These are phyloP conservation scores for Pseudoneurospora amorphoporcata DNA, from an alignment of 495 filamentous ascomycete species.

Conservation along the genomic window DNA sequence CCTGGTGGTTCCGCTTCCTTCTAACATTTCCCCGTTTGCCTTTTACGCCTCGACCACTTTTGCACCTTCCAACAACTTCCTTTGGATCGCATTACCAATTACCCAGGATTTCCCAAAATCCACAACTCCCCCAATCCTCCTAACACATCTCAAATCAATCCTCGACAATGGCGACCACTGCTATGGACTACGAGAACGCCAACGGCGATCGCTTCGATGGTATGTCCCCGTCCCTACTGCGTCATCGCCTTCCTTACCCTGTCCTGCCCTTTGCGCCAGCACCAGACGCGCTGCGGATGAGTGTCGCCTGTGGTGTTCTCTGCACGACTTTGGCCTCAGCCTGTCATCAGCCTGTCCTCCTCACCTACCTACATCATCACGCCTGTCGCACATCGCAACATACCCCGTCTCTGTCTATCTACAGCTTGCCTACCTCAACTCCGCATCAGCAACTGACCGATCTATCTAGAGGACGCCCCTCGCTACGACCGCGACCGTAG, in stretches of 20 bases:
- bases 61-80: not conserved
- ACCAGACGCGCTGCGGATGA: not conserved
- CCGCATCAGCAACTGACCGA: slow-evolving; percentile 6
- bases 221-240: slow-evolving; percentile 33
- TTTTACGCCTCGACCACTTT: not conserved
- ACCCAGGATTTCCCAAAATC: slow-evolving; percentile 11
- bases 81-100: slow-evolving; percentile 3
- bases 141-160: slow-evolving; percentile 1
- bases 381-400: not conserved
- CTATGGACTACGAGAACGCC: slow-evolving; percentile 80
- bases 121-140: not conserved
- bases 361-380: not conserved
- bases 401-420: not conserved
- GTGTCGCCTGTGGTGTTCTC: not conserved
- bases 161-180: slow-evolving; percentile 40
- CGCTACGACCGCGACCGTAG: slow-evolving; percentile 76
- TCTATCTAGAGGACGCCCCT: slow-evolving; percentile 53
- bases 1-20: not conserved
- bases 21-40: not conserved
- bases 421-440: not conserved
- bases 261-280: not conserved
- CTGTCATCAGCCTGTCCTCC: not conserved
- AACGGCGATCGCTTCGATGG: slow-evolving; percentile 74
- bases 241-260: not conserved
- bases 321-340: not conserved